Base-by-base conservation (phyloP, 768 basidiomycete genomes). In the Tricholomella constricta region DNA sequence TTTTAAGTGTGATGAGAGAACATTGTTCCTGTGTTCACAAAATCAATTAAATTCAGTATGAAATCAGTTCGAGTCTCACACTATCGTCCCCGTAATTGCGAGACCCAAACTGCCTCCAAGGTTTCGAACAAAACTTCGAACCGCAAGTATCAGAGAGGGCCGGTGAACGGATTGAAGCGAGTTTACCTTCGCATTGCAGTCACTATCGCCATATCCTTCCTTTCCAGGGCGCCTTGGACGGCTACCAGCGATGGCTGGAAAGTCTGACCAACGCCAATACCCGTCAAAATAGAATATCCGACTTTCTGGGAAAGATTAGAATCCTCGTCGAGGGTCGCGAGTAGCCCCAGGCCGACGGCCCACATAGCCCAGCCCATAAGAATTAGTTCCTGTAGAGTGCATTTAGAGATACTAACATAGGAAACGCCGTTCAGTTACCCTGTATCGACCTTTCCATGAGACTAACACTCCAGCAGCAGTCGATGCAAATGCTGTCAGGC, bases 391-490 rank as follows among this genome's bases (percentile, higher is more conserved):
- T 62, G 26, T 2, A 36, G n/a, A 19, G 9, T 17, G 12, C 23
- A 19, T 19, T 45, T 12, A 37, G n/a, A 19, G 17, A 10, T 23
- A 10, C n/a, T 15, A 15, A 15, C n/a, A 20, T 42, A 4, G 8
- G 26, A 27, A n/a, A 6, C 22, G 27, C 17, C 23, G 35, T 60
- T 61, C 29, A 6, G 25, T 19, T 57, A 70, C 78, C 48, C 69
- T 68, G 58, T 82, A 83, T 51, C 71, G 74, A 2, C 82, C 82
- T 0, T 79, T 82, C 57, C 68, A 69, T 25, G 75, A 77, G 17
- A 82, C 75, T 20, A 78, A 58, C 47, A 78, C 65, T 27, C 82
- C 82, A 58, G 82, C 62, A 45, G 12, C 32, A 12, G 59, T 57
- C 2, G 51, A 60, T 14, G 55, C 43, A 17, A 48, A 50, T 6